phyloP scores from a whole-genome alignment of 2,329 filamentous ascomycete genomes.

The Xylariales sp. region DNA sequence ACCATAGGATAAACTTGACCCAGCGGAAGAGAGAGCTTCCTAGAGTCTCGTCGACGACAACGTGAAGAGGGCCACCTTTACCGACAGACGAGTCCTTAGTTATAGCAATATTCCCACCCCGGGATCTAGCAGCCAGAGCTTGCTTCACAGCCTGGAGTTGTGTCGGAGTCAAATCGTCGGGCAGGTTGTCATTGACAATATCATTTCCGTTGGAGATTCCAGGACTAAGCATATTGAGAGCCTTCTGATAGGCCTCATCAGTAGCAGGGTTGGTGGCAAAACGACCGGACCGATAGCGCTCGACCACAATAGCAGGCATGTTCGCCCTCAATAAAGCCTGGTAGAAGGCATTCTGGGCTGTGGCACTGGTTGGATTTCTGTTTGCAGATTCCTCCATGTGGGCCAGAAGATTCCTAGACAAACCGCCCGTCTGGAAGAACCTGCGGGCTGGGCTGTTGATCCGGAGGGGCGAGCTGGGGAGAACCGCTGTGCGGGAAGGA shows the following conservation, averaged over 20 bases:
- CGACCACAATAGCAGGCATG: slow-evolving; percentile 88
- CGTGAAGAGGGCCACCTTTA: slow-evolving; percentile 85
- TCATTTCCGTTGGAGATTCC: slow-evolving; percentile 24
- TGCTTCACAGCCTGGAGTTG: slow-evolving; percentile 77
- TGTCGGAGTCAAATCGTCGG: slow-evolving; percentile 46
- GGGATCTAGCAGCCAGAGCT: slow-evolving; percentile 69
- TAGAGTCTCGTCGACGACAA: slow-evolving; percentile 88
- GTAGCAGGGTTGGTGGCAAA: slow-evolving; percentile 77
- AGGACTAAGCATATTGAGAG: slow-evolving; percentile 46
- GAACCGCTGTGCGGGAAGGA: slow-evolving; percentile 11
- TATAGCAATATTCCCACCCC: slow-evolving; percentile 61
- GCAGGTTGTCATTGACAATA: slow-evolving; percentile 25
- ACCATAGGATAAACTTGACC: slow-evolving; percentile 81
- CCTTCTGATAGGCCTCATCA: slow-evolving; percentile 75
- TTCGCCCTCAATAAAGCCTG: slow-evolving; percentile 85
- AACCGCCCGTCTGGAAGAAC: slow-evolving; percentile 40
- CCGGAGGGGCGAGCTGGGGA: slow-evolving; percentile 10
- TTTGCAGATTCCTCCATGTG: slow-evolving; percentile 90
- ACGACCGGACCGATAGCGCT: slow-evolving; percentile 80
- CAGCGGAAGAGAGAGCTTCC: slow-evolving; percentile 80
- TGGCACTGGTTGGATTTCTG: slow-evolving; percentile 81
- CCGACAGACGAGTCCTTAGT: slow-evolving; percentile 50
- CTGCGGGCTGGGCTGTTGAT: slow-evolving; percentile 22
- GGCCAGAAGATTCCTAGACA: slow-evolving; percentile 66
- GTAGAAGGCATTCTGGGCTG: slow-evolving; percentile 91